Percentiles rank a stretch among this genome's conserved stretches.
Evolutionary conservation across 2,329 filamentous ascomycete species (phyloP).

Genomic region (Pseudopithomyces maydicus): DNA sequence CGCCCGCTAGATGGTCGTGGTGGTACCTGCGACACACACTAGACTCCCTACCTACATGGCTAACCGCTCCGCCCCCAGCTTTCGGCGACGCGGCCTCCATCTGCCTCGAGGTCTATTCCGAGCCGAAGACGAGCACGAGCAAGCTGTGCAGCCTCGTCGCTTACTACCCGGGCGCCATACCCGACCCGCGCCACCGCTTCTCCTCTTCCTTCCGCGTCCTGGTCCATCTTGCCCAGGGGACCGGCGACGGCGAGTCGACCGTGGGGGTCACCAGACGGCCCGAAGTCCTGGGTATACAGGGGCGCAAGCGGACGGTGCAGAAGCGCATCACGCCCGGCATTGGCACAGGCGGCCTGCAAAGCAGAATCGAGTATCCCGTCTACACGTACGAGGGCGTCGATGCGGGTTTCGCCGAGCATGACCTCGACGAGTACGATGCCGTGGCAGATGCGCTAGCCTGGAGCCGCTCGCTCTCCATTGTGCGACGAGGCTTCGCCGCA

Average conservation of each 20-base stretch:
- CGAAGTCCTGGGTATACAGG: conserved; percentile 59
- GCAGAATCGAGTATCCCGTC: conserved; percentile 50
- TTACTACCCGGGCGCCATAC: conserved; percentile 67
- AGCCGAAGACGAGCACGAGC: conserved; percentile 54
- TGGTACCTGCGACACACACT: no score
- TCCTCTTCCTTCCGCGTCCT: conserved; percentile 54
- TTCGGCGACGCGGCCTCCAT: conserved; percentile 66
- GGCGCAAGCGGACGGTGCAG: conserved; percentile 54
- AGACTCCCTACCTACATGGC: background rate
- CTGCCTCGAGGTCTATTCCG: conserved; percentile 62
- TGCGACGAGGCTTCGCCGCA: conserved; percentile 64
- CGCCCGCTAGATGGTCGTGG: background rate
- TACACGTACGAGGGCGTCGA: conserved; percentile 62
- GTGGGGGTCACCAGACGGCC: conserved; percentile 56
- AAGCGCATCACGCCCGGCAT: conserved; percentile 58
- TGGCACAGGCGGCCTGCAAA: conserved; percentile 53
- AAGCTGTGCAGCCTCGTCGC: conserved; percentile 65
- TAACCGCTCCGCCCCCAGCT: conserved; percentile 48
- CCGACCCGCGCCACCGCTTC: conserved; percentile 54
- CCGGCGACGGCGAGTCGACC: conserved; percentile 41
- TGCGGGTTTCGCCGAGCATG: conserved; percentile 72
- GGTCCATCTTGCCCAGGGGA: conserved; percentile 60
- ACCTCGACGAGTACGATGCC: conserved; percentile 70
- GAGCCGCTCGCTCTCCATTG: conserved; percentile 64
- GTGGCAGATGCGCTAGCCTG: conserved; percentile 70